Conservation (phyloP, 169 alveolate species). For the Eimeria maxima region DNA sequence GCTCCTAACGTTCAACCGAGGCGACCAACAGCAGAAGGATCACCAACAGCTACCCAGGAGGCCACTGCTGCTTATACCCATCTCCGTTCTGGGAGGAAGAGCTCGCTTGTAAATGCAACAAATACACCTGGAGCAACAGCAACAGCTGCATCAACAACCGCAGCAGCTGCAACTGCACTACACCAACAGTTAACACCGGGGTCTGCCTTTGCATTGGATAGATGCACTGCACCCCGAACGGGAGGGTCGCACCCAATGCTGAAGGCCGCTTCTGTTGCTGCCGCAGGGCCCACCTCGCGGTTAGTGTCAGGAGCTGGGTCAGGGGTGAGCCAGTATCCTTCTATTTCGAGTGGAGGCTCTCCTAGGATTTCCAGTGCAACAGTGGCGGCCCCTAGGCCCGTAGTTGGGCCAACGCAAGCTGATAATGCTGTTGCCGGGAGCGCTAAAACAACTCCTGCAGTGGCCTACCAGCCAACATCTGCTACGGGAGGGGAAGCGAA, state of each 20-base stretch:
- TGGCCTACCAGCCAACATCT: background rate
- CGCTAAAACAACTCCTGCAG: slow-evolving; percentile 5
- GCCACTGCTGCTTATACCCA: background rate
- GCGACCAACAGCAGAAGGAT: slow-evolving; percentile 6
- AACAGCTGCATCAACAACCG: background rate
- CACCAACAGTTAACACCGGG: background rate
- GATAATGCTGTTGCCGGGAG: background rate
- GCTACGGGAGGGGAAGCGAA: background rate
- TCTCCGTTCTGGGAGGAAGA: background rate
- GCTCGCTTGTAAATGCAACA: background rate
- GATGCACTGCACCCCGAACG: background rate
- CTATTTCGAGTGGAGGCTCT: background rate
- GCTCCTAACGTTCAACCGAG: slow-evolving; percentile 11
- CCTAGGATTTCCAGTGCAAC: background rate
- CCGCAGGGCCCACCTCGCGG: slow-evolving; percentile 11
- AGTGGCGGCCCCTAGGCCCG: background rate
- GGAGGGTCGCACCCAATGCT: background rate
- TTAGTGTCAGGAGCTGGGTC: background rate
- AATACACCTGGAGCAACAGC: background rate
- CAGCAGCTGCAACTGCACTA: background rate
- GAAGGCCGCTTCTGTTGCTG: background rate
- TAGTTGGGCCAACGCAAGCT: background rate
- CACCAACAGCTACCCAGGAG: slow-evolving; percentile 24
- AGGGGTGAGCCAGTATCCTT: background rate
- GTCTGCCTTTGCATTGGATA: background rate